Conservation (phyloP, 2,329 filamentous ascomycete species). For the Ophiocordyceps camponoti-leonardi region DNA sequence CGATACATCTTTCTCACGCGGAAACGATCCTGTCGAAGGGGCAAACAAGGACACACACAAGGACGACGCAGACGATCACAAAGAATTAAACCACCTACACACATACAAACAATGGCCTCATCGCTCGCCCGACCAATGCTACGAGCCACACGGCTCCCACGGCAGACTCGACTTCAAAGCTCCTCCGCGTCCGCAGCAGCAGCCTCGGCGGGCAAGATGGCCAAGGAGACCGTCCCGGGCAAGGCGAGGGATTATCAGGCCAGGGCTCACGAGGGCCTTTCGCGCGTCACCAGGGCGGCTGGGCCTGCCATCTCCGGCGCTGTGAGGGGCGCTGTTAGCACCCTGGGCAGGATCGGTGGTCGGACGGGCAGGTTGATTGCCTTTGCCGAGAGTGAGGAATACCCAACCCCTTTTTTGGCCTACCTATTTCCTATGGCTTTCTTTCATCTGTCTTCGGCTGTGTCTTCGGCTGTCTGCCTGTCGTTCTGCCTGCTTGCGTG, state of each 20-base stretch:
- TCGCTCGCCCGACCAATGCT: constrained; percentile 24
- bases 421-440: too few relatives aligned
- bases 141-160: constrained; percentile 26
- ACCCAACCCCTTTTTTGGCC: too few relatives aligned
- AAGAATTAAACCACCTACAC: neutral
- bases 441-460: too few relatives aligned
- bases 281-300: constrained; percentile 63
- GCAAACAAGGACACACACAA: too few relatives aligned
- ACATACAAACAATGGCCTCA: constrained; percentile 8
- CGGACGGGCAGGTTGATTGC: constrained; percentile 62
- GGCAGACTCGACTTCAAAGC: constrained; percentile 29
- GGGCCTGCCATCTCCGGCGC: constrained; percentile 61
- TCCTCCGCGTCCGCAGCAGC: constrained; percentile 44
- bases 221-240: constrained; percentile 23
- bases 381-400: constrained; percentile 69
- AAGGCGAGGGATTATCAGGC: constrained; percentile 28
- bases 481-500: too few relatives aligned
- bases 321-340: constrained; percentile 46
- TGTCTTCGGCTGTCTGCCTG: too few relatives aligned
- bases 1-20: too few relatives aligned
- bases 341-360: constrained; percentile 64
- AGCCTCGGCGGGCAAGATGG: constrained; percentile 24
- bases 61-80: neutral
- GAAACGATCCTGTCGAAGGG: too few relatives aligned
- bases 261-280: constrained; percentile 71